Evolutionary conservation across 2,329 filamentous ascomycete genomes (phyloP).

Genomic region (Xylariaceae sp.): DNA sequence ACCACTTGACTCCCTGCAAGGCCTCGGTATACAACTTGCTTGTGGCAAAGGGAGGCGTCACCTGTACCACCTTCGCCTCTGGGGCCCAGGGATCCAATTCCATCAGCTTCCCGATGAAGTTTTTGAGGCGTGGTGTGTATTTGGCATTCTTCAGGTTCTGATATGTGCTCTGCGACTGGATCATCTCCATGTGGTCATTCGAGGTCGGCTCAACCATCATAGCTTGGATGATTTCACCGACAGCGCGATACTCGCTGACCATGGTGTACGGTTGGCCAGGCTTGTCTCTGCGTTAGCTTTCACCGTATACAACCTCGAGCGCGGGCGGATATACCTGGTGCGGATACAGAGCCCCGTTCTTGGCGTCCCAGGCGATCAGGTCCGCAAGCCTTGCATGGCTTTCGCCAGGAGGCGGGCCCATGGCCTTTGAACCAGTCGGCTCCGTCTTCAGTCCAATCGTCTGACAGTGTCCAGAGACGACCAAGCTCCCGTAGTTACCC

Average conservation of each 20-base stretch:
- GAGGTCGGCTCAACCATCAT: conserved; percentile 28
- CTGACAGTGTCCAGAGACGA: conserved; percentile 35
- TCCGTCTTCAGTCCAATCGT: conserved; percentile 6
- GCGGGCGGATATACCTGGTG: conserved; percentile 21
- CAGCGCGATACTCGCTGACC: conserved; percentile 27
- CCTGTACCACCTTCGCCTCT: neutral
- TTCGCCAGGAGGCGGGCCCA: conserved; percentile 21
- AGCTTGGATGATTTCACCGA: conserved; percentile 27
- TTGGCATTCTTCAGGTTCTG: conserved; percentile 14
- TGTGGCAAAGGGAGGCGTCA: conserved; percentile 15
- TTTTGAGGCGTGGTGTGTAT: conserved; percentile 22
- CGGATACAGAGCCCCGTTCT: conserved; percentile 20
- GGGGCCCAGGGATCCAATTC: conserved; percentile 20
- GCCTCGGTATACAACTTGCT: conserved; percentile 14
- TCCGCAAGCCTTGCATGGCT: conserved; percentile 12
- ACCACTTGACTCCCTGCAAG: conserved; percentile 5
- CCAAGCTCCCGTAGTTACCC: conserved; percentile 40
- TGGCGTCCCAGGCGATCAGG: conserved; percentile 16
- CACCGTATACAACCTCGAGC: neutral
- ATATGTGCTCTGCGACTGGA: conserved; percentile 9
- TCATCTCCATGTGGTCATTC: conserved; percentile 10
- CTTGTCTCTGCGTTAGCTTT: conserved; percentile 17
- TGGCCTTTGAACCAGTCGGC: conserved; percentile 16
- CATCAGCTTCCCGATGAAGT: conserved; percentile 25
- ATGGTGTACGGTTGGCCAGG: conserved; percentile 28